These are phyloP conservation scores for Lizonia empirigonia DNA, from an alignment of 2,329 filamentous ascomycete species.

Conservation along the genomic window DNA sequence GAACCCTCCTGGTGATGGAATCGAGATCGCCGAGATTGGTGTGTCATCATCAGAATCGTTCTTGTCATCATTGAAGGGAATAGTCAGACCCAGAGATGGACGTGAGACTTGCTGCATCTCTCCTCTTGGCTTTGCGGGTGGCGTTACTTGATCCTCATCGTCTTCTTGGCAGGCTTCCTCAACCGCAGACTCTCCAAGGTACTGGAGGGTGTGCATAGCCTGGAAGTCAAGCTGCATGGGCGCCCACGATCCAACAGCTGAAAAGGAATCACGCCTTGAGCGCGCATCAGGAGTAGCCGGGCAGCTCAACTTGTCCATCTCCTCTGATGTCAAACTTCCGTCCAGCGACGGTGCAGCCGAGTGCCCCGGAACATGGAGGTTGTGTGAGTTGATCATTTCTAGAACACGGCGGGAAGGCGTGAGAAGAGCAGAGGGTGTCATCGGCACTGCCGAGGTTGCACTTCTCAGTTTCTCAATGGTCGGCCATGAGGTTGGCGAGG, in stretches of 20 bases:
- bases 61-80: slow-evolving; percentile 28
- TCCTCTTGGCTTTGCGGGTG: slow-evolving; percentile 55
- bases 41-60: slow-evolving; percentile 55
- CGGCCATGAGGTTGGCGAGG: slow-evolving; percentile 62
- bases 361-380: slow-evolving; percentile 70
- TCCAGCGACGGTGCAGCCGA: slow-evolving; percentile 88
- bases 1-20: slow-evolving; percentile 90
- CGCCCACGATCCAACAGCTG: slow-evolving; percentile 67
- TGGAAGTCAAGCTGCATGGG: slow-evolving; percentile 71
- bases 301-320: slow-evolving; percentile 80
- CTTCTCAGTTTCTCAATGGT: slow-evolving; percentile 61
- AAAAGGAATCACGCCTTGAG: slow-evolving; percentile 50
- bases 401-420: slow-evolving; percentile 77
- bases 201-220: slow-evolving; percentile 79
- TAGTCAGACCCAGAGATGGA: slow-evolving; percentile 53
- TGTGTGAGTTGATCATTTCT: slow-evolving; percentile 66
- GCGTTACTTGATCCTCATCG: slow-evolving; percentile 33
- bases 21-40: slow-evolving; percentile 79
- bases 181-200: slow-evolving; percentile 57
- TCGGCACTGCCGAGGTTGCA: slow-evolving; percentile 60
- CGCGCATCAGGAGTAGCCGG: slow-evolving; percentile 75
- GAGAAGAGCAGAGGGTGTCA: slow-evolving; percentile 60
- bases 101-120: slow-evolving; percentile 65
- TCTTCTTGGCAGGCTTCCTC: slow-evolving; percentile 24
- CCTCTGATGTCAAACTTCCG: slow-evolving; percentile 86